These are phyloP conservation scores for Microbotryum violaceum DNA, from an alignment of 1,284 basidiomycete species.

Conservation along the genomic window DNA sequence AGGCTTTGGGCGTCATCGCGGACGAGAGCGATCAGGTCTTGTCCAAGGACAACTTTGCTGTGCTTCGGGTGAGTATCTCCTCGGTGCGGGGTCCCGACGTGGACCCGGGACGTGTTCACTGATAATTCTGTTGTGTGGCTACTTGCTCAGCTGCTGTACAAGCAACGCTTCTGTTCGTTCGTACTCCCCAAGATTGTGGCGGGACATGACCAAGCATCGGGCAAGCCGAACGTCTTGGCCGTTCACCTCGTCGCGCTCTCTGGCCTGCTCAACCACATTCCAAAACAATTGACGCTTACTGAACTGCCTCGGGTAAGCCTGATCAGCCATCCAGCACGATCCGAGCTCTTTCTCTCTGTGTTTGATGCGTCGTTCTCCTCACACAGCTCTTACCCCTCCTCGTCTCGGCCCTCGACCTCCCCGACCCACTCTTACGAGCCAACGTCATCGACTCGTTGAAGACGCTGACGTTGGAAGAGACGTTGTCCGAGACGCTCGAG, in stretches of 20 bases:
- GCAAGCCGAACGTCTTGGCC: conserved; percentile 35
- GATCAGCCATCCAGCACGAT: not conserved
- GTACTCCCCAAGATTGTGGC: conserved; percentile 67
- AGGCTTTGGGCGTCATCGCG: conserved; percentile 59
- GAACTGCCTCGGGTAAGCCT: conserved; percentile 51
- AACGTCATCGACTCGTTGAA: conserved; percentile 72
- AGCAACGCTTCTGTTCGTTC: conserved; percentile 71
- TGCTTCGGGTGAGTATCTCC: conserved; percentile 55
- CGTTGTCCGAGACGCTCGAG: conserved; percentile 48
- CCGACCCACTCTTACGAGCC: conserved; percentile 61
- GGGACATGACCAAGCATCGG: conserved; percentile 43
- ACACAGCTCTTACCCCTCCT: conserved; percentile 76
- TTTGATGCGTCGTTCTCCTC: not conserved
- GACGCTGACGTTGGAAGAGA: conserved; percentile 61
- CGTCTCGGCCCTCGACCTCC: conserved; percentile 70
- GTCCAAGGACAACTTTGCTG: conserved; percentile 65
- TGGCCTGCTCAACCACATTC: conserved; percentile 69
- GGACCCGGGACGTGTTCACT: not conserved
- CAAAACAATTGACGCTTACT: conserved; percentile 60
- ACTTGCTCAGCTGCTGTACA: conserved; percentile 61
- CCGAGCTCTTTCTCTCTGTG: not conserved
- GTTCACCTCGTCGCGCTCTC: conserved; percentile 79
- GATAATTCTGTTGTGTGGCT: not conserved
- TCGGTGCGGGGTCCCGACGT: not conserved
- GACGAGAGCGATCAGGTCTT: conserved; percentile 54